phyloP scores from a whole-genome alignment of 2,329 filamentous ascomycete genomes.

The Colletotrichum abscissum region DNA sequence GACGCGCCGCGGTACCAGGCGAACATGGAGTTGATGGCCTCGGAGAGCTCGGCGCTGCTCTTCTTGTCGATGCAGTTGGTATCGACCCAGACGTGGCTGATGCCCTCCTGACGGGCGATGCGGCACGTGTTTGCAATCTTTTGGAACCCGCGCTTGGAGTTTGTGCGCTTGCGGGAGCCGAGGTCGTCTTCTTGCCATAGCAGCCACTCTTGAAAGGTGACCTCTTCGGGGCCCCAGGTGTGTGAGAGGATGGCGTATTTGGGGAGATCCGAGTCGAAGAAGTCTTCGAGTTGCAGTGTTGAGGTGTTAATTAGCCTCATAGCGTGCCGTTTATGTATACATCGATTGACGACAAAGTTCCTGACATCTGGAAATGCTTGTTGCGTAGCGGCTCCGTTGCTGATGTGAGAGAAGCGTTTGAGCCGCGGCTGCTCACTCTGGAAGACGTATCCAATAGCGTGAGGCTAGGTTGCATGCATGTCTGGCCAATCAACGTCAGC shows the following conservation, averaged over 20 bases:
- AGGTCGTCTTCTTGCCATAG: background rate
- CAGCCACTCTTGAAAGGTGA: slow-evolving; percentile 39
- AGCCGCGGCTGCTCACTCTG: background rate
- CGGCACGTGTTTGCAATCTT: slow-evolving; percentile 39
- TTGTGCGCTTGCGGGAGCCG: background rate
- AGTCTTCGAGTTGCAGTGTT: background rate
- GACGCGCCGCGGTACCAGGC: slow-evolving; percentile 25
- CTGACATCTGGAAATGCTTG: no score
- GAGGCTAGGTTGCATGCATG: background rate
- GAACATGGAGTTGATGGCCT: slow-evolving; percentile 35
- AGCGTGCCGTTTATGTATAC: background rate
- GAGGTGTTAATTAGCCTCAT: slow-evolving; percentile 13
- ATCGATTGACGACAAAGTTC: no score
- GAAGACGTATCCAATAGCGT: background rate
- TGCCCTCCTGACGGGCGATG: slow-evolving; percentile 22
- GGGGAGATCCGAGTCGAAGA: slow-evolving; percentile 37
- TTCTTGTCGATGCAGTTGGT: slow-evolving; percentile 37
- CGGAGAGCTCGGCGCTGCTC: slow-evolving; percentile 22
- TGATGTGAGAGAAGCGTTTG: background rate
- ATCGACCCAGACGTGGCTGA: slow-evolving; percentile 32
- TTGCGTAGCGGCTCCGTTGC: background rate
- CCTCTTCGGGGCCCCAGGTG: slow-evolving; percentile 43
- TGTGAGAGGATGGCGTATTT: slow-evolving; percentile 46
- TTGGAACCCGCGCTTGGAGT: slow-evolving; percentile 32
- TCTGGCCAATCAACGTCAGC: background rate